A percentile compares a stretch with the other conserved stretches of the same genome.
Evolutionary conservation across 2,329 filamentous ascomycete genomes (phyloP).

Genomic region (Periconia sp.): DNA sequence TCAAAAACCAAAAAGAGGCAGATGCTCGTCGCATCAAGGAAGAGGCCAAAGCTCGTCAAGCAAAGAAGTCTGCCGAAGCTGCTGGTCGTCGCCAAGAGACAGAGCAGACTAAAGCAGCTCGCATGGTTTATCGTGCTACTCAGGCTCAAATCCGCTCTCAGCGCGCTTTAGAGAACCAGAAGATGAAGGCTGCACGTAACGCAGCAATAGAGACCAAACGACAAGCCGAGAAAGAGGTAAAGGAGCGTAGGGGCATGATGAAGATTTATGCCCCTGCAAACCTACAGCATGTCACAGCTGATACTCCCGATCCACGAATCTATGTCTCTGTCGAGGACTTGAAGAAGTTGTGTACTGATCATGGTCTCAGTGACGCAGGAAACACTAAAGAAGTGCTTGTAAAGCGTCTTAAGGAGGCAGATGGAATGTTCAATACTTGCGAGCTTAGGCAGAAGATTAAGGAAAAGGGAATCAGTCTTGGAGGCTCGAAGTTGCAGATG

Average conservation of each 20-base stretch:
- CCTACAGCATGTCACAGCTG: conserved; percentile 15
- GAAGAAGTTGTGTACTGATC: conserved; percentile 24
- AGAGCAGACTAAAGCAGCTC: conserved; percentile 23
- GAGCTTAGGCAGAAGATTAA: conserved; percentile 32
- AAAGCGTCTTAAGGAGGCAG: conserved; percentile 26
- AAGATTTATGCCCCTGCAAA: conserved; percentile 3
- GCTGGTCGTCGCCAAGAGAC: conserved; percentile 21
- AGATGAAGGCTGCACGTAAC: conserved; percentile 7
- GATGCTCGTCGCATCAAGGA: conserved; percentile 25
- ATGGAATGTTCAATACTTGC: conserved; percentile 21
- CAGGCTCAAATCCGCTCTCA: conserved; percentile 23
- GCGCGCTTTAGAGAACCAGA: conserved; percentile 20
- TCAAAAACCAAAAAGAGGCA: conserved; percentile 20
- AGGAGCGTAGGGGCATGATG: conserved; percentile 3
- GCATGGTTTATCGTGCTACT: conserved; percentile 28
- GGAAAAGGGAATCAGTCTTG: conserved; percentile 24
- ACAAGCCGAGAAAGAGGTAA: not conserved
- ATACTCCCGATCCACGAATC: conserved; percentile 29
- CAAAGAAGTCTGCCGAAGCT: conserved; percentile 30
- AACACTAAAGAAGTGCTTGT: conserved; percentile 25
- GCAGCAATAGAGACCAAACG: not conserved
- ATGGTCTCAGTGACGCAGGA: conserved; percentile 19
- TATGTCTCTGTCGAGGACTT: conserved; percentile 30
- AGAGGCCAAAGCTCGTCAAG: conserved; percentile 20
- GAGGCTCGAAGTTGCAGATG: conserved; percentile 30